Base-by-base conservation (phyloP, 352 stramenopile species). In the Phytopythium ostracodes region DNA sequence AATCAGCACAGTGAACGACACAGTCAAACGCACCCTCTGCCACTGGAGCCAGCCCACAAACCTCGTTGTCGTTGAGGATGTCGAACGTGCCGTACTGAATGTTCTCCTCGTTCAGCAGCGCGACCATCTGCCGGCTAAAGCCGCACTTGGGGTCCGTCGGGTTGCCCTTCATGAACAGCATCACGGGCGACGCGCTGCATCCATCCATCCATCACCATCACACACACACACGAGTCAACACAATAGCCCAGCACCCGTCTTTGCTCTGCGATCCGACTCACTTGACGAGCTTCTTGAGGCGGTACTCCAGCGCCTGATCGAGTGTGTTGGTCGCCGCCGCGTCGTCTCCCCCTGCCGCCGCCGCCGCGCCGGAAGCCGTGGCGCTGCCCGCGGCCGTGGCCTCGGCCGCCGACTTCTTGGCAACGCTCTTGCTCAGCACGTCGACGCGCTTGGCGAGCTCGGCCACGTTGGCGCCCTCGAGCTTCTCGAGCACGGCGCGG, bases 111-210 rank as follows among this genome's bases (percentile, higher is more conserved):
- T 98, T 88, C 60, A 99, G 72, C 42, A 99, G 77, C 62, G 87
- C 89, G 0, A 99, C 89, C 35, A 98, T 92, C 69, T 98, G 85
- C 40, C 90, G 79, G 64, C 88, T 98, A 74, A 99, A 99, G 47
- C 96, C 97, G 70, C 97, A 99, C 69, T 92, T 89, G 24, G 97
- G 97, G 44, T 92, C 89, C 22, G 77, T 96, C 4, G 97, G 96
- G 14, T 93, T 96, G 57, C 97, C 97, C 76, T 99, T 99, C 96
- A 99, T 99, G 75, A 99, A 99, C 24, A 99, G 76, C 95, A 99
- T 98, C 52, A 99, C 92, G 2, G 88, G 77, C 33, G 90, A 91
- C 20, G 87, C 87, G 52, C 72, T 88, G 47, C 35, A 3, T 40
- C 40, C 22, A 52, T 29, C 24, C 24, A 49, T 38, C 33, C 44